These are phyloP conservation scores for Haplosporangium sp. DNA, from an alignment of 371 early-diverging fungal genomes.

Conservation along the genomic window DNA sequence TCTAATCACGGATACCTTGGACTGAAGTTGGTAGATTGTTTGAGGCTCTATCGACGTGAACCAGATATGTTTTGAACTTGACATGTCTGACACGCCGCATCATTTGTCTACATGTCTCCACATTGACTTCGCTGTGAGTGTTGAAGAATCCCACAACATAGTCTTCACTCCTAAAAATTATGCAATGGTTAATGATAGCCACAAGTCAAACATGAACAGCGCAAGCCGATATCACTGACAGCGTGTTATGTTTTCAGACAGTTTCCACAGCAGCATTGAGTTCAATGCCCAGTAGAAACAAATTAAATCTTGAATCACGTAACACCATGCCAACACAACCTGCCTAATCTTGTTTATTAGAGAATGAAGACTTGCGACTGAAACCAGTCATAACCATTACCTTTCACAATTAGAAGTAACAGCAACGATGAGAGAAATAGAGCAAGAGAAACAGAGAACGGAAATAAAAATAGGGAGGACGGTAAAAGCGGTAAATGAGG, in stretches of 20 bases:
- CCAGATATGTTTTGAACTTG: slow-evolving; percentile 16
- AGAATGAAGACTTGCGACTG: not conserved
- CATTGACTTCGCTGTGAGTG: slow-evolving; percentile 13
- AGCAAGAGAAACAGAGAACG: too few species aligned
- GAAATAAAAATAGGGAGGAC: too few species aligned
- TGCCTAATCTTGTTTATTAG: not conserved
- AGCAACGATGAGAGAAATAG: too few species aligned
- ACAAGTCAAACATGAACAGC: not conserved
- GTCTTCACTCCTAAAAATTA: slow-evolving; percentile 2
- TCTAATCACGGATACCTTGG: not conserved
- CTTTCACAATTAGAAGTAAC: slow-evolving; percentile 4
- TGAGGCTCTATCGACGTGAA: slow-evolving; percentile 1
- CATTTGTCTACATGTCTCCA: slow-evolving; percentile 20
- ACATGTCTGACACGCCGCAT: slow-evolving; percentile 15
- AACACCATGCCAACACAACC: slow-evolving; percentile 4
- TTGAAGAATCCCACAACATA: slow-evolving; percentile 16
- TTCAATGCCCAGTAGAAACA: slow-evolving; percentile 3
- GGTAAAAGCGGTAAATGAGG: too few species aligned
- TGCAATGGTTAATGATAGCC: slow-evolving; percentile 2
- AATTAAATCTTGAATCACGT: not conserved
- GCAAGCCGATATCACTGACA: slow-evolving; percentile 1
- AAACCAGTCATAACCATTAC: not conserved
- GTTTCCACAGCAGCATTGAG: slow-evolving; percentile 1
- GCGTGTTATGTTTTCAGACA: not conserved
- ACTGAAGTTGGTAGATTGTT: slow-evolving; percentile 13